These are phyloP conservation scores for Ceratobasidium sp. DNA, from an alignment of 1,284 basidiomycete species.

Conservation along the genomic window DNA sequence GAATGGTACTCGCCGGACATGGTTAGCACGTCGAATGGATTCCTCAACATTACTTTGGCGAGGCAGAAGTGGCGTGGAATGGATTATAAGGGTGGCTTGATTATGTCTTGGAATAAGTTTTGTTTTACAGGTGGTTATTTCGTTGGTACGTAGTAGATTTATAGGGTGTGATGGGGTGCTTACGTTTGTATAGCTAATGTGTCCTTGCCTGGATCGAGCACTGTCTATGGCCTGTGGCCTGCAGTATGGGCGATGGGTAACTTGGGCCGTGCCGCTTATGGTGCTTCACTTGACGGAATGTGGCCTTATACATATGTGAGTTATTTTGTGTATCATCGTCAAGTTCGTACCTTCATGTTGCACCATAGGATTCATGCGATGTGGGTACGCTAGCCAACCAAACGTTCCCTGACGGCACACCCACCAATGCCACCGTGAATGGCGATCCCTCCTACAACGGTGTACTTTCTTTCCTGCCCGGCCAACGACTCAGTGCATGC, in stretches of 20 bases:
- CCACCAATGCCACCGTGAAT: slow-evolving; percentile 50
- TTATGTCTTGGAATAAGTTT: slow-evolving; percentile 90
- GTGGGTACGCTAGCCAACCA: slow-evolving; percentile 62
- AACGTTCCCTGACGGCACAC: slow-evolving; percentile 48
- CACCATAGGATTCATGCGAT: slow-evolving; percentile 55
- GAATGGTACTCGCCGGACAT: slow-evolving; percentile 86
- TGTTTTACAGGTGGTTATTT: slow-evolving; percentile 92
- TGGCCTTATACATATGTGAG: slow-evolving; percentile 59
- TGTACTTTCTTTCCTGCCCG: slow-evolving; percentile 76
- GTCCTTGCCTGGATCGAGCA: slow-evolving; percentile 82
- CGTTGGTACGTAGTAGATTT: slow-evolving; percentile 58
- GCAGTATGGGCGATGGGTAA: slow-evolving; percentile 76
- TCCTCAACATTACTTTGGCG: slow-evolving; percentile 83
- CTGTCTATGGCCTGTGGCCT: slow-evolving; percentile 75
- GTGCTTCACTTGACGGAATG: slow-evolving; percentile 65
- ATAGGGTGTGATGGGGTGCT: slow-evolving; percentile 39
- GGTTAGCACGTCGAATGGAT: slow-evolving; percentile 82
- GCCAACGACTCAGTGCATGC: slow-evolving; percentile 85
- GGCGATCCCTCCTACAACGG: slow-evolving; percentile 59
- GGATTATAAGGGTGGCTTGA: slow-evolving; percentile 65
- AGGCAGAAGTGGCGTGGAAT: slow-evolving; percentile 77
- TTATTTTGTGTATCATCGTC: neutral
- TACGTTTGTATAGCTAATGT: slow-evolving; percentile 63
- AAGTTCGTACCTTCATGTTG: neutral
- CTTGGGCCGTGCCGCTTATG: slow-evolving; percentile 68